Evolutionary conservation across 1,139 yeast species (phyloP), one percentile per base, ranked within the genome.

Genomic region (Fermentozyma sake): DNA sequence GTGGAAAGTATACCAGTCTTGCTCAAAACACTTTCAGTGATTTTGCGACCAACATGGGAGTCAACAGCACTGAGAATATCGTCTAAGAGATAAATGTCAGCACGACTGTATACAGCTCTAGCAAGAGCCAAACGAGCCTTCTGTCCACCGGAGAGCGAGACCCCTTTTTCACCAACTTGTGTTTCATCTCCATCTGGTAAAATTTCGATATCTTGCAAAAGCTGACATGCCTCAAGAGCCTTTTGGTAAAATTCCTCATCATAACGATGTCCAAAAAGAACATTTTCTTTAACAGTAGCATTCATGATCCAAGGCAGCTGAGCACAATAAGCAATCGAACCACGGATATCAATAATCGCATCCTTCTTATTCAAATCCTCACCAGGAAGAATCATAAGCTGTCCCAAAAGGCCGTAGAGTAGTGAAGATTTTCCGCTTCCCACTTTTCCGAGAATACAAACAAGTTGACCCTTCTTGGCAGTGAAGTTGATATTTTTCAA

Each of bases 121-220:
- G 97, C 97, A 36, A 91, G 68, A 1, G 95, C 78, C 28, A 91
- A 61, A 55, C 98, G 76, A 2, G 97, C 96, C 64, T 89, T 91
- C 55, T 91, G 97, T 24, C 98, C 98, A 32, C 98, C 98, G 24
- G 96, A 85, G 31, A 91, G 67, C n/a, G 96, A 85, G 28, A 91
- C 86, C 42, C 98, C 98, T 58, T 89, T 89, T 58, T 91, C 98
- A 35, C 98, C 98, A 24, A 91, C 97, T 44, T 83, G 73, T 1
- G 98, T 89, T 31, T 69, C 66, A 52, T 91, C 97, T 26, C 97
- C 96, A 50, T 86, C 85, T 4, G 95, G 85, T 27, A 91, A 63
- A 20, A 81, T 75, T 14, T 72, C 72, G 38, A 91, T 68, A 58
- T 91, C 98, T 23, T 21, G 69, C 56, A 44, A 85, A 65, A 13